Base-by-base conservation (phyloP, 208 protist species). In the Trypanosoma theileri region DNA sequence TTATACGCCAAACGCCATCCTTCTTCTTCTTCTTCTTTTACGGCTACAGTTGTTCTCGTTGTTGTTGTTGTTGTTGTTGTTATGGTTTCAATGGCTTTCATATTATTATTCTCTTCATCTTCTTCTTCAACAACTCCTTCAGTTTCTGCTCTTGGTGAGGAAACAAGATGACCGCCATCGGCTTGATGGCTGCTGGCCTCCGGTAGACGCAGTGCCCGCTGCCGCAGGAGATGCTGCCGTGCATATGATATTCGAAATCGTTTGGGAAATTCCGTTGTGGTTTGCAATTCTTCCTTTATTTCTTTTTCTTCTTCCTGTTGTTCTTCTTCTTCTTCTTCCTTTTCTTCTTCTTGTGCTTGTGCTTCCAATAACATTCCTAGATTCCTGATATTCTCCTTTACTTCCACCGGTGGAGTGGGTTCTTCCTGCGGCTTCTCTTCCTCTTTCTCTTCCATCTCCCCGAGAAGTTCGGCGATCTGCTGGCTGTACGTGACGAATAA, bases 141-240 rank as follows among this genome's bases (percentile, higher is more conserved):
- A n/a, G 19, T 42, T 8, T 28, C 56, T 41, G 45, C 11, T 2
- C 1, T 31, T 40, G 21, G 17, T 10, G 61, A 57, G 50, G 61
- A 59, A 0, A 54, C 16, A 4, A 54, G n/a, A 40, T 72, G 56
- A 16, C 16, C 16, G 16, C 11, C 16, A 28, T 55, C 28, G 0
- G 21, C 17, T 21, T n/a, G 2, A 24, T 56, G 8, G 10, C 17
- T 48, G 19, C 26, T 28, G 14, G 11, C 24, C 0, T 9, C 16
- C n/a, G 71, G 57, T 4, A 70, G 17, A 11, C 46, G 63, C 19
- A 73, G 16, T 14, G 73, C 72, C n/a, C 79, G 72, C 21, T 80
- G 79, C 19, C 82, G 77, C 10, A 88, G 73, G 11, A 88, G 62
- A 50, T 81, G 79, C 24, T 85, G 82, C 24, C 64, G 66, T 11